phyloP scores from a whole-genome alignment of 345 rosid genomes.

The Camelina sativa region DNA sequence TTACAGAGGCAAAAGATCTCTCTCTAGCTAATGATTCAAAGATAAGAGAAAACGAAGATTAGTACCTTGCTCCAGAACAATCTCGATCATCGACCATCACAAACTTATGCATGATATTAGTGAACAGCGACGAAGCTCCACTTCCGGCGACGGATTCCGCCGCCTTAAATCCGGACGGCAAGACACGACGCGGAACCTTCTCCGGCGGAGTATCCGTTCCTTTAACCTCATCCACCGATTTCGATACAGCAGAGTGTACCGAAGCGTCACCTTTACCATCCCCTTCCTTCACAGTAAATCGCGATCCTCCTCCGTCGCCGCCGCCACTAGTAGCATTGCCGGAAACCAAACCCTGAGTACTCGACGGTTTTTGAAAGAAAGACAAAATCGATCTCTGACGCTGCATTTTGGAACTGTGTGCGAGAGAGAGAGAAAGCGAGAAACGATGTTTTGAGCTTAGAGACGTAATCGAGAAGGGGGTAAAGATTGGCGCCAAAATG shows the following conservation, averaged over 20 bases:
- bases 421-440: not conserved
- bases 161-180: constrained; percentile 48
- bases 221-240: constrained; percentile 53
- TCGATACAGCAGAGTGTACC: constrained; percentile 27
- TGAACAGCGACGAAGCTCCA: constrained; percentile 69
- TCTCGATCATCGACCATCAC: constrained; percentile 58
- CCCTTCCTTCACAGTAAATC: constrained; percentile 41
- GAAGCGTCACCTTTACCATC: constrained; percentile 20
- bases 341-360: constrained; percentile 36
- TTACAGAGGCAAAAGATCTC: too few relatives aligned
- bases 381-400: constrained; percentile 80
- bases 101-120: constrained; percentile 89
- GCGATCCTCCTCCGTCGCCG: constrained; percentile 29
- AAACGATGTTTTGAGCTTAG: not conserved
- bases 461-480: constrained; percentile 22
- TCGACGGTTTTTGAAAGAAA: constrained; percentile 66
- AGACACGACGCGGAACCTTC: constrained; percentile 76
- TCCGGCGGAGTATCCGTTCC: constrained; percentile 94
- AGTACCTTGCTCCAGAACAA: constrained; percentile 54
- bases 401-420: constrained; percentile 58
- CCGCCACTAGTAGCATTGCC: constrained; percentile 30
- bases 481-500: constrained; percentile 55
- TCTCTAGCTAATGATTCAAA: constrained; percentile 10
- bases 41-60: constrained; percentile 13
- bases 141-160: constrained; percentile 45